Evolutionary conservation across 164 flowering plant species (phyloP).

Genomic region (Euptelea pleiosperma): DNA sequence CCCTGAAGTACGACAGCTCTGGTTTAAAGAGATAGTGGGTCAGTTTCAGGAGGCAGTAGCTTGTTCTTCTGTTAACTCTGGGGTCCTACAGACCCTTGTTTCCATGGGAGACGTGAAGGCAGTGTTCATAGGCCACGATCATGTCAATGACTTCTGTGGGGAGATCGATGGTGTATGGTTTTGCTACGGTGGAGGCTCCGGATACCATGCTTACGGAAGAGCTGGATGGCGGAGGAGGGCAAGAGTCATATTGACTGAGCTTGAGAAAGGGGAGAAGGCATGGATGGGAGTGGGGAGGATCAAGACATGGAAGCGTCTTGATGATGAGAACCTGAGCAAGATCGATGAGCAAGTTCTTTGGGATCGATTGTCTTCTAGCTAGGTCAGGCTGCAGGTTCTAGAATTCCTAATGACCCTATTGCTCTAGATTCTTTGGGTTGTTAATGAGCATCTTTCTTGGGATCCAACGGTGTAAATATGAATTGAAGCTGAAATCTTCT

Average conservation of each 20-base stretch:
- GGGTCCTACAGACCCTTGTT: constrained; percentile 58
- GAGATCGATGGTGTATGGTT: constrained; percentile 66
- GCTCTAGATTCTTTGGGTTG: neutral
- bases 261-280: constrained; percentile 37
- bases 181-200: constrained; percentile 89
- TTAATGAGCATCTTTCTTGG: too few species aligned
- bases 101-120: constrained; percentile 72
- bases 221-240: constrained; percentile 77
- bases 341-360: constrained; percentile 74
- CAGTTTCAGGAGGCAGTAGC: constrained; percentile 70
- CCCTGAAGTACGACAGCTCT: constrained; percentile 71
- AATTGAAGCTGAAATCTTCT: too few species aligned
- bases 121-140: constrained; percentile 89
- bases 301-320: constrained; percentile 85
- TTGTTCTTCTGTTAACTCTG: constrained; percentile 66
- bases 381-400: neutral
- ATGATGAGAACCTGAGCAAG: constrained; percentile 58
- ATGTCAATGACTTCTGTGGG: constrained; percentile 87
- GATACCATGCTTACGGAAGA: constrained; percentile 86
- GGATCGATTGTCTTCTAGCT: constrained; percentile 21
- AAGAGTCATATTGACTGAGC: constrained; percentile 60
- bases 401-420: neutral
- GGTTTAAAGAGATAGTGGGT: constrained; percentile 41
- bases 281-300: constrained; percentile 69
- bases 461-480: too few species aligned